Percentiles rank a stretch among this genome's conserved stretches.
phyloP scores from a whole-genome alignment of 2,329 filamentous ascomycete species.

The Trichophyton mentagrophytes region DNA sequence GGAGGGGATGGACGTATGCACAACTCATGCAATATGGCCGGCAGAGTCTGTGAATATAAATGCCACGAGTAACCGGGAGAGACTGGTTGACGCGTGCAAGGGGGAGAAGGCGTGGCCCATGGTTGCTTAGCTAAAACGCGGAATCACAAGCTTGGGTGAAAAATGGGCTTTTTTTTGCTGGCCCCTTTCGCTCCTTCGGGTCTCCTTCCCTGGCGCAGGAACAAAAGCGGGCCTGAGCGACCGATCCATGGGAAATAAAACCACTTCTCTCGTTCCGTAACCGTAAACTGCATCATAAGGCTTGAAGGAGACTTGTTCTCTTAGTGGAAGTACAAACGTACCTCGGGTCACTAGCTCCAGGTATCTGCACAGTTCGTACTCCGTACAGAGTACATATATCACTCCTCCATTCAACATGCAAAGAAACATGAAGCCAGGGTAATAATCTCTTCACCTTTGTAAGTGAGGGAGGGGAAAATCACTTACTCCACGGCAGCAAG shows the following conservation, averaged over 20 bases:
- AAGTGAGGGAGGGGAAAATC: not conserved
- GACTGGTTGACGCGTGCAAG: not conserved
- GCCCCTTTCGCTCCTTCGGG: not conserved
- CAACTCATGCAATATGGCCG: not conserved
- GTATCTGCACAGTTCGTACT: not conserved
- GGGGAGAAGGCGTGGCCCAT: not conserved
- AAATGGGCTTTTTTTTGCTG: not conserved
- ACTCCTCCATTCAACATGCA: too few species aligned
- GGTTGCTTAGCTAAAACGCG: not conserved
- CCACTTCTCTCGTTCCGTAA: not conserved
- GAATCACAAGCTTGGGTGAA: not conserved
- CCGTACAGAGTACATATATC: not conserved
- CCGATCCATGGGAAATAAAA: not conserved
- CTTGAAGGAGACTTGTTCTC: not conserved
- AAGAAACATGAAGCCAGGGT: too few species aligned
- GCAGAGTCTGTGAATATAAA: not conserved
- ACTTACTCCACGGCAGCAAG: not conserved
- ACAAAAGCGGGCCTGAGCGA: constrained; percentile 3
- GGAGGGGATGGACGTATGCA: not conserved
- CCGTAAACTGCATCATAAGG: not conserved
- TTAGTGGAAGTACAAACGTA: not conserved
- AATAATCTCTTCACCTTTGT: too few species aligned
- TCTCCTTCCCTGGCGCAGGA: not conserved
- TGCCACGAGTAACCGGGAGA: not conserved
- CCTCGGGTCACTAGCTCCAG: not conserved